Conservation (phyloP, 257 asterid genomes). For the Nicotiana sylvestris region DNA sequence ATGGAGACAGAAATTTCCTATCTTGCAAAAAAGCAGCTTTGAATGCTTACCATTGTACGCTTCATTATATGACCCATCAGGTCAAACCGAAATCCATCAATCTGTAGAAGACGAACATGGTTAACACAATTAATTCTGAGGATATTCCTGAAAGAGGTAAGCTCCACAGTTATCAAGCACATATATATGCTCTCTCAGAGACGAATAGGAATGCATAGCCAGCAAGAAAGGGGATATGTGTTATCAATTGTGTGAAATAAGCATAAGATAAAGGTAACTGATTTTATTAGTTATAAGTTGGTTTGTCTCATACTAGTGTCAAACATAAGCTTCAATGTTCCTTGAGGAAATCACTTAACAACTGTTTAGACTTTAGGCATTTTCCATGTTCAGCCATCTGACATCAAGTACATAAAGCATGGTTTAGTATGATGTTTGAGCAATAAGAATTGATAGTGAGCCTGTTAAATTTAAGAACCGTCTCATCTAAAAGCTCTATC, state of each 20-base stretch:
- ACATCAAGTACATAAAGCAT: not conserved
- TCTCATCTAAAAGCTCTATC: not conserved
- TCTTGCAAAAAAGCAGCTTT: not conserved
- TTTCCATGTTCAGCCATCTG: not conserved
- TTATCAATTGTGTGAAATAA: not conserved
- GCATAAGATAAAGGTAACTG: not conserved
- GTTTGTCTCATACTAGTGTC: not conserved
- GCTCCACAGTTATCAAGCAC: not conserved
- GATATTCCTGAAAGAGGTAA: slow-evolving; percentile 9
- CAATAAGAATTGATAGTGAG: not conserved
- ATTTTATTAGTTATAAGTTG: not conserved
- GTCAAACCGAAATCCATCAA: slow-evolving; percentile 97
- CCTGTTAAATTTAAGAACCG: not conserved
- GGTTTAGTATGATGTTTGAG: not conserved
- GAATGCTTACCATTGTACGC: slow-evolving; percentile 64
- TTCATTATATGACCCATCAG: slow-evolving; percentile 98
- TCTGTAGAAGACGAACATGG: slow-evolving; percentile 44
- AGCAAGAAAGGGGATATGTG: not conserved
- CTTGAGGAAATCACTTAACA: not conserved
- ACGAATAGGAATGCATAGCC: not conserved
- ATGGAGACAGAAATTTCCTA: not conserved
- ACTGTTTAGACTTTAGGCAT: slow-evolving; percentile 1
- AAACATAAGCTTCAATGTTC: not conserved
- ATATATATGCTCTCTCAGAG: not conserved
- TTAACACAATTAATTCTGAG: slow-evolving; percentile 13